Conservation (phyloP, 257 asterid species). For the Lavandula angustifolia region DNA sequence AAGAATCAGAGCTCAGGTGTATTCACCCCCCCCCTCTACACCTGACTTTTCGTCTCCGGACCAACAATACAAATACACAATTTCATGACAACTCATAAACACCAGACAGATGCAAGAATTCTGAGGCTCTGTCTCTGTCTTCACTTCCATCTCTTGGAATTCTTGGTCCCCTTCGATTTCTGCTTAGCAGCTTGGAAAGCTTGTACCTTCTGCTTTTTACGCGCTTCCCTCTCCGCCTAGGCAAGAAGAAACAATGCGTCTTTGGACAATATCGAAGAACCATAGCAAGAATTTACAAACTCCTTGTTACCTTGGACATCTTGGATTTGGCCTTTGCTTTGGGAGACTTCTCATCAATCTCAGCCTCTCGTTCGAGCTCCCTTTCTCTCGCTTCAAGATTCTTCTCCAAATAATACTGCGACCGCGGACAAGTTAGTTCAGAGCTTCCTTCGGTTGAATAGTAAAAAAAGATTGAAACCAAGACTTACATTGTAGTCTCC, state of each 20-base stretch:
- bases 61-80: too few relatives aligned
- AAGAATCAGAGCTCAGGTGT: too few relatives aligned
- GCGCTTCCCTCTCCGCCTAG: constrained; percentile 88
- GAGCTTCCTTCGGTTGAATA: not conserved
- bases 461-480: not conserved
- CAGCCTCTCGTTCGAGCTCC: constrained; percentile 99
- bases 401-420: constrained; percentile 96
- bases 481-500: constrained; percentile 91
- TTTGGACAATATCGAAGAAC: not conserved
- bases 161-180: constrained; percentile 71
- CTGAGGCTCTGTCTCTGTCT: constrained; percentile 6
- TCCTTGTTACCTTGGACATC: constrained; percentile 85
- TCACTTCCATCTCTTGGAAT: constrained; percentile 89
- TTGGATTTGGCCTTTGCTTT: constrained; percentile 96
- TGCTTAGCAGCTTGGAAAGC: constrained; percentile 96
- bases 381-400: constrained; percentile 89
- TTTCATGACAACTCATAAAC: not conserved
- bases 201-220: constrained; percentile 95
- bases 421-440: not conserved
- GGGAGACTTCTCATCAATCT: constrained; percentile 87
- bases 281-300: not conserved
- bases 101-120: constrained; percentile 8
- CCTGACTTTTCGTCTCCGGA: too few relatives aligned
- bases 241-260: not conserved
- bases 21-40: too few relatives aligned